Evolutionary conservation across 129 eudicot genomes (phyloP).

Genomic region (Escallonia rubra): DNA sequence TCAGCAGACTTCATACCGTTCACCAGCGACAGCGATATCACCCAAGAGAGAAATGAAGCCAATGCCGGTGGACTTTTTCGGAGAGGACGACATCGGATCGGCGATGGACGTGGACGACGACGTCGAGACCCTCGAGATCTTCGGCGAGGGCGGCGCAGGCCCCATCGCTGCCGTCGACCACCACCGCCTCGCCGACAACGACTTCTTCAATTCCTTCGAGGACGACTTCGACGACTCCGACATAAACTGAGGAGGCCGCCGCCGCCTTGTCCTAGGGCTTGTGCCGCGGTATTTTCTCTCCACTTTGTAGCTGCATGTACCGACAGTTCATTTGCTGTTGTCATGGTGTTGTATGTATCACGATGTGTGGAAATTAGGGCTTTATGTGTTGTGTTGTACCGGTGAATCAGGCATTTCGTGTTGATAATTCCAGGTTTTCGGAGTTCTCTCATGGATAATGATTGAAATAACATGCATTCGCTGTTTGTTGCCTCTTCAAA

Average conservation of each 20-base stretch:
- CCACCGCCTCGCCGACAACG: conserved; percentile 59
- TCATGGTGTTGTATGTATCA: too few relatives aligned
- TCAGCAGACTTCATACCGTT: too few relatives aligned
- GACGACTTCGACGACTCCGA: conserved; percentile 16
- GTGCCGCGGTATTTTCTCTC: not conserved
- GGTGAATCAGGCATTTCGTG: too few relatives aligned
- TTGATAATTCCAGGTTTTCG: too few relatives aligned
- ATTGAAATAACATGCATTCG: too few relatives aligned
- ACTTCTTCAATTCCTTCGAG: conserved; percentile 48
- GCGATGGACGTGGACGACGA: conserved; percentile 72
- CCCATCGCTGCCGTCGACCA: conserved; percentile 40
- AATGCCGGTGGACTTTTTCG: conserved; percentile 49
- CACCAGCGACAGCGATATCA: too few relatives aligned
- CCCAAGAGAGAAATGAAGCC: conserved; percentile 34
- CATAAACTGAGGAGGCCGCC: not conserved
- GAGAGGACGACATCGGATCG: conserved; percentile 61
- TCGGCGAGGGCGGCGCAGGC: conserved; percentile 69
- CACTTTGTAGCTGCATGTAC: not conserved
- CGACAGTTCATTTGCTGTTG: too few relatives aligned
- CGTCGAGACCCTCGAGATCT: conserved; percentile 52
- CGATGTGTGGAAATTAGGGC: too few relatives aligned
- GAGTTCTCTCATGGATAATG: too few relatives aligned
- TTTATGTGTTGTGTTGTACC: too few relatives aligned
- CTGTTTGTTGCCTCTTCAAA: too few relatives aligned
- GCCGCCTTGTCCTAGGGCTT: not conserved